These are phyloP conservation scores for Violaceomyces palustris DNA, from an alignment of 1,284 basidiomycete genomes.

Conservation along the genomic window DNA sequence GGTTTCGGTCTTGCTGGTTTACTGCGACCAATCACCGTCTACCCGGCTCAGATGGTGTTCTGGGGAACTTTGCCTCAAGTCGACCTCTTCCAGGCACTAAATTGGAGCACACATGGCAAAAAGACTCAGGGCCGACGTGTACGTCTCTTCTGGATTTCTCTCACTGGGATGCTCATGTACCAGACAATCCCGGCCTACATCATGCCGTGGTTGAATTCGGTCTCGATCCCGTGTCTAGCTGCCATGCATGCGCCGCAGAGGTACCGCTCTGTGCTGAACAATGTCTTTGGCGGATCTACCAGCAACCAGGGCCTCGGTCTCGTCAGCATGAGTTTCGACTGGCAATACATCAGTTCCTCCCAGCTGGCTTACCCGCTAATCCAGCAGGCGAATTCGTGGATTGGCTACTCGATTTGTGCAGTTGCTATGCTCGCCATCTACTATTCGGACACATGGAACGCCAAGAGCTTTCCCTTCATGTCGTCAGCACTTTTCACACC, in stretches of 20 bases:
- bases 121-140: slow-evolving; percentile 55
- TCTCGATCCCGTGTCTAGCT: slow-evolving; percentile 55
- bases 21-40: slow-evolving; percentile 18
- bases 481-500: slow-evolving; percentile 17
- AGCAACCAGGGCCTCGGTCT: slow-evolving; percentile 38
- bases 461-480: slow-evolving; percentile 30
- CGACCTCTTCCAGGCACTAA: slow-evolving; percentile 41
- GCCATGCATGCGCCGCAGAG: slow-evolving; percentile 57
- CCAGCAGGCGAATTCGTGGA: slow-evolving; percentile 40
- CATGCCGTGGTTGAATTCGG: slow-evolving; percentile 43
- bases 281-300: slow-evolving; percentile 47
- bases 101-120: slow-evolving; percentile 54
- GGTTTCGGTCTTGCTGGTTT: slow-evolving; percentile 61
- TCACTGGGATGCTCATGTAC: slow-evolving; percentile 16
- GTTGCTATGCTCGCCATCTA: slow-evolving; percentile 37
- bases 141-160: slow-evolving; percentile 61
- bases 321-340: slow-evolving; percentile 18
- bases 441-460: slow-evolving; percentile 34
- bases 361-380: slow-evolving; percentile 37
- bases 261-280: slow-evolving; percentile 23
- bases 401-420: slow-evolving; percentile 37
- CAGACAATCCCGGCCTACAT: slow-evolving; percentile 57
- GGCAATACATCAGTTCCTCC: slow-evolving; percentile 46
- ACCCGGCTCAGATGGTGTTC: slow-evolving; percentile 52
- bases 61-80: slow-evolving; percentile 43